phyloP scores from a whole-genome alignment of 139 green algal genomes.

The Chlorella sp. region DNA sequence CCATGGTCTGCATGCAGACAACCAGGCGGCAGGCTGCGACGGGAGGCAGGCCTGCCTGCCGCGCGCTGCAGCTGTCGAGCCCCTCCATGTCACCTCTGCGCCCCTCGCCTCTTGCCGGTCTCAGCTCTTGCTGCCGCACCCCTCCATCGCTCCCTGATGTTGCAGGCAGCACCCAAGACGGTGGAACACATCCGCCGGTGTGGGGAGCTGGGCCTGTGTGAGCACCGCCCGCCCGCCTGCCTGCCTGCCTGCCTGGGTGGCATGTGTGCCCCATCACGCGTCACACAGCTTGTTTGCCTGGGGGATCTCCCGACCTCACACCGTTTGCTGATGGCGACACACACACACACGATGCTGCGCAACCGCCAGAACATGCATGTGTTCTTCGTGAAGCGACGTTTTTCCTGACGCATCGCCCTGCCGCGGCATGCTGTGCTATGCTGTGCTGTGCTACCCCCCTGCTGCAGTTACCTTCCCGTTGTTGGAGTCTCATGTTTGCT shows the following conservation, averaged over 20 bases:
- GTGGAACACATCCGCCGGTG: slow-evolving; percentile 82
- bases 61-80: no score
- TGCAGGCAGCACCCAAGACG: slow-evolving; percentile 74
- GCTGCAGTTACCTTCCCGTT: no score
- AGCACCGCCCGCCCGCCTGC: not conserved
- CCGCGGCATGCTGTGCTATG: no score
- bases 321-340: not conserved
- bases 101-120: not conserved
- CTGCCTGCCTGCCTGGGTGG: not conserved
- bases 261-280: no score
- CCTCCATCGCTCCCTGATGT: not conserved
- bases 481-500: no score
- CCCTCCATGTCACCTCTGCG: no score
- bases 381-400: no score
- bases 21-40: not conserved
- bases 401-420: no score
- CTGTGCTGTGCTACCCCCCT: no score
- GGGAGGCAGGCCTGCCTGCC: not conserved
- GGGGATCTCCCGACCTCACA: not conserved
- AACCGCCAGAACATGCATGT: no score
- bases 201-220: slow-evolving; percentile 56
- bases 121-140: not conserved
- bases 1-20: no score
- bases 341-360: no score
- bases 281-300: not conserved